These are phyloP conservation scores for Ophiostoma sp. DNA, from an alignment of 2,329 filamentous ascomycete species.

Conservation along the genomic window DNA sequence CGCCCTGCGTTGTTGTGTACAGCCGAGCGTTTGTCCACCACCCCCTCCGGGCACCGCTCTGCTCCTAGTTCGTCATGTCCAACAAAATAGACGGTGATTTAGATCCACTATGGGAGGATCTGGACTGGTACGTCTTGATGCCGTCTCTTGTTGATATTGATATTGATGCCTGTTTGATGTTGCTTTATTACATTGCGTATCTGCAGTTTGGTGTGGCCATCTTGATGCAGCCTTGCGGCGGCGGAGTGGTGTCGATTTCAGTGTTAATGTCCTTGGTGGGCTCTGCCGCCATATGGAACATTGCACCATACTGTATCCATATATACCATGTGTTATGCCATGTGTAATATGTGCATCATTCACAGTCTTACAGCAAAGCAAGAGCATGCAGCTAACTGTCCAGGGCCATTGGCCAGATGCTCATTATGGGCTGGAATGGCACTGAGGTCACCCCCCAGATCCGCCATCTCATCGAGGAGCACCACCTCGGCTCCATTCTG, in stretches of 20 bases:
- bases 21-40: background rate
- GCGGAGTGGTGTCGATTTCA: background rate
- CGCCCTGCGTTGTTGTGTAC: background rate
- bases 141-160: background rate
- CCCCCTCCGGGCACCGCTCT: background rate
- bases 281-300: background rate
- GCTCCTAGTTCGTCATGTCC: constrained; percentile 24
- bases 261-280: too few relatives aligned
- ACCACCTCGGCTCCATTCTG: constrained; percentile 83
- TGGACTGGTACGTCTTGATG: constrained; percentile 59
- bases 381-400: constrained; percentile 21
- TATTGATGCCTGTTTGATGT: too few relatives aligned
- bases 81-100: constrained; percentile 42
- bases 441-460: constrained; percentile 79
- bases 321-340: too few relatives aligned
- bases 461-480: constrained; percentile 69
- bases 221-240: too few relatives aligned
- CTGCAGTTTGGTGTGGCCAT: too few relatives aligned
- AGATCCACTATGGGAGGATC: constrained; percentile 67
- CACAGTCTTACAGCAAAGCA: too few relatives aligned
- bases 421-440: constrained; percentile 83
- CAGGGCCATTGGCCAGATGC: constrained; percentile 68
- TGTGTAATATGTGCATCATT: too few relatives aligned
- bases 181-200: too few relatives aligned
- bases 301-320: too few relatives aligned